Base-by-base conservation (phyloP, 2,329 filamentous ascomycete genomes). In the Calonectria hawksworthii region DNA sequence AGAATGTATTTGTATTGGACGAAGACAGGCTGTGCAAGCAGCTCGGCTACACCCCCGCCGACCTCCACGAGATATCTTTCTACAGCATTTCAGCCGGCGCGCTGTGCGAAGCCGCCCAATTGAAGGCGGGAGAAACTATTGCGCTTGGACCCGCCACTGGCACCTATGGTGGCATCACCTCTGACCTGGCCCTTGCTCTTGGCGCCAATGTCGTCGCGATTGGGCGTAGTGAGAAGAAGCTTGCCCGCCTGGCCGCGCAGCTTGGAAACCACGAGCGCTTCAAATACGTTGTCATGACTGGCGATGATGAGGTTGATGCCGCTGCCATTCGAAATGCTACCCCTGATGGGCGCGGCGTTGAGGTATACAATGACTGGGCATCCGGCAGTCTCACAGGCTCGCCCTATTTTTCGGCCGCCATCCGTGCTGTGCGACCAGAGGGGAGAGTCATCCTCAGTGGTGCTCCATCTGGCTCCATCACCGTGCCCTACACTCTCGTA, bases 1-100 rank as follows among this genome's bases (percentile, higher is more conserved):
- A 71, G 61, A 71, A 66, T 7, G 34, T 71, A 18, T 56, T 56
- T n/a, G 18, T 56, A 6, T 34, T 56, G 52, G 16, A 56, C 21
- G 52, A 56, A 28, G 52, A 56, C 1, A 7, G 30, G 18, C 13
- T 56, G 16, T 56, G 52, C 52, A 34, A 34, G 18, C 52, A 56
- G 3, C 30, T 56, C 13, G 52, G 52, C 18, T 56, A 56, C 13
- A 56, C 52, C 9, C 52, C 52, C 9, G 52, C 52, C 32, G 52
- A 56, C 30, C 52, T 56, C 10, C 52, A 56, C 10, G 52, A 56
- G 52, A 56, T 56, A 34, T 56, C 52, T 9, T 56, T 56, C 16
- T 56, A 56, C 18, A 21, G 14, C 21, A 56, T 56, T 11, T 30
- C 28, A 8, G 28, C 30, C 10, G 52, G 52, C 34, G 52, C 52